Evolutionary conservation across 23 red algal genomes (phyloP).

Genomic region (Gracilaria domingensis): DNA sequence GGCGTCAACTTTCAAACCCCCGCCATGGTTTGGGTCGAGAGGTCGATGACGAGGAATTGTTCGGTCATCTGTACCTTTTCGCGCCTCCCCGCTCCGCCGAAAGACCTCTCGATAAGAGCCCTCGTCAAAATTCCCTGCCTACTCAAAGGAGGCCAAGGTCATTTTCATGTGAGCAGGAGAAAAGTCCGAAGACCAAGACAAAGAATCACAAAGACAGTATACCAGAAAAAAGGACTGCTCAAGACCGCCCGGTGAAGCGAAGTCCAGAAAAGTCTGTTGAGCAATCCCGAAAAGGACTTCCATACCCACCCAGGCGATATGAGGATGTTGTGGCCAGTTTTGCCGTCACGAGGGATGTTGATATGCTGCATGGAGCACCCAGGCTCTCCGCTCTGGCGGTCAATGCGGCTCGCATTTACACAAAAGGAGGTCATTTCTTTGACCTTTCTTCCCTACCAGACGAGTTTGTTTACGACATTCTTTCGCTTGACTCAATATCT

Average conservation of each 20-base stretch:
- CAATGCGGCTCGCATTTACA: constrained; percentile 36
- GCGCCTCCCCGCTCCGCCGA: neutral
- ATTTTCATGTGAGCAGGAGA: neutral
- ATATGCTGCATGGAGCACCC: constrained; percentile 42
- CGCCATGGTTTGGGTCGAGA: constrained; percentile 19
- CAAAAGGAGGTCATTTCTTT: constrained; percentile 9
- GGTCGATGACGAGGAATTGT: constrained; percentile 41
- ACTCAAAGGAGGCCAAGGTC: constrained; percentile 13
- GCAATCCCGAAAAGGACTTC: neutral
- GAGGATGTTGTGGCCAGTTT: constrained; percentile 4
- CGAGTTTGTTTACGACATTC: constrained; percentile 34
- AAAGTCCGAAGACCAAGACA: neutral
- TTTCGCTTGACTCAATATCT: neutral
- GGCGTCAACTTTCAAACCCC: neutral
- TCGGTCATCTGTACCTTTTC: neutral
- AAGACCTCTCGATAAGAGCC: neutral
- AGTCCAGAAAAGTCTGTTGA: neutral
- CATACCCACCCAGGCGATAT: constrained; percentile 11
- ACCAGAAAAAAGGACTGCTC: neutral
- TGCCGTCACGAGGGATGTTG: neutral
- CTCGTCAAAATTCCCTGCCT: neutral
- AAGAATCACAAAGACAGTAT: neutral
- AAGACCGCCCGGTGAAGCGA: neutral
- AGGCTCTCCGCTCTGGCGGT: constrained; percentile 42
- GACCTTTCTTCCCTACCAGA: constrained; percentile 49